Evolutionary conservation across 805 yeast species (phyloP).

Genomic region (Wickerhamomyces bisporus): DNA sequence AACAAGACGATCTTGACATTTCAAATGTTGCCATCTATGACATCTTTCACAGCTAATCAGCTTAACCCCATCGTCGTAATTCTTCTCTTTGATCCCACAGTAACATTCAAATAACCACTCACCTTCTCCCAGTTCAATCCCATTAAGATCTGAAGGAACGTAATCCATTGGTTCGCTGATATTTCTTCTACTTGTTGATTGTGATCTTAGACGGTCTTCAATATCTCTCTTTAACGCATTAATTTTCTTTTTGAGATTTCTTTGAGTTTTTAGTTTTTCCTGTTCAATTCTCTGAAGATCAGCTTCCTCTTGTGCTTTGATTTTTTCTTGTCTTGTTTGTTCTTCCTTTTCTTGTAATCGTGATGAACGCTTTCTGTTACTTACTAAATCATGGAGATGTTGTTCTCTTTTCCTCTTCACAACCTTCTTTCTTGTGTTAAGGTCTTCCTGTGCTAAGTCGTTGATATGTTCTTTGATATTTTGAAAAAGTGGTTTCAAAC

Average conservation of each 20-base stretch:
- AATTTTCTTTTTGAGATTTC: slow-evolving; percentile 19
- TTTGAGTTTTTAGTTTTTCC: slow-evolving; percentile 37
- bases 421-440: slow-evolving; percentile 48
- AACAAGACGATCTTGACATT: slow-evolving; percentile 27
- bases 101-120: slow-evolving; percentile 34
- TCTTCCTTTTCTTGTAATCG: slow-evolving; percentile 70
- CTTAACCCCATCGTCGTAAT: slow-evolving; percentile 32
- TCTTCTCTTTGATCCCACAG: slow-evolving; percentile 30
- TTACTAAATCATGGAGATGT: slow-evolving; percentile 57
- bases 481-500: slow-evolving; percentile 26
- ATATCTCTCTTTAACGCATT: slow-evolving; percentile 18
- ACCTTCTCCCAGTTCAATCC: slow-evolving; percentile 29
- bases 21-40: slow-evolving; percentile 33
- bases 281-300: slow-evolving; percentile 28
- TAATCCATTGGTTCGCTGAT: slow-evolving; percentile 25
- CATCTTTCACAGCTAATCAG: slow-evolving; percentile 32
- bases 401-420: slow-evolving; percentile 55
- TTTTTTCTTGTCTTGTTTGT: slow-evolving; percentile 39
- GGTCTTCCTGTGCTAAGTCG: slow-evolving; percentile 38
- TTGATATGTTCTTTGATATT: slow-evolving; percentile 29
- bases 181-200: slow-evolving; percentile 16
- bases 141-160: slow-evolving; percentile 10
- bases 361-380: slow-evolving; percentile 69
- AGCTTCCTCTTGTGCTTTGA: slow-evolving; percentile 31
- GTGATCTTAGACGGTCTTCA: slow-evolving; percentile 19